These are phyloP conservation scores for Entomophthora muscae DNA, from an alignment of 371 early-diverging fungal genomes.

Conservation along the genomic window DNA sequence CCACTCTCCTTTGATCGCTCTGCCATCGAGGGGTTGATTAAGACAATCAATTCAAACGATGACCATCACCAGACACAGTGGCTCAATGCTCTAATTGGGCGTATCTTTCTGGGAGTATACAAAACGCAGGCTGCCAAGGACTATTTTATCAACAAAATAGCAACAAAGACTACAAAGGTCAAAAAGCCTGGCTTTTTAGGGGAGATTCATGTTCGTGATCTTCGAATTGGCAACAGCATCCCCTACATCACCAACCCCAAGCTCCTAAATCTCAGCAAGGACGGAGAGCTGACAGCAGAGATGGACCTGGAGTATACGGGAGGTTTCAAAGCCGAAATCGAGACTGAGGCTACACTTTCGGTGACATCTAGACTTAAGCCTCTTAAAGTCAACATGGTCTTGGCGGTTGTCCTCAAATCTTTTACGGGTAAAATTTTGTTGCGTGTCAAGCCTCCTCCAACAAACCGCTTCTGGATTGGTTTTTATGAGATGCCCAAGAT, in stretches of 20 bases:
- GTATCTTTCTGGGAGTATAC: slow-evolving; percentile 51
- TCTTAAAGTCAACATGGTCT: slow-evolving; percentile 53
- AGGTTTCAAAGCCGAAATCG: slow-evolving; percentile 48
- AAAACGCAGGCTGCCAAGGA: slow-evolving; percentile 38
- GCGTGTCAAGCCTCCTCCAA: slow-evolving; percentile 66
- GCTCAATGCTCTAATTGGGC: slow-evolving; percentile 78
- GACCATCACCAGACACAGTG: slow-evolving; percentile 52
- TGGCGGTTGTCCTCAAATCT: slow-evolving; percentile 49
- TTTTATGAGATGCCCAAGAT: slow-evolving; percentile 66
- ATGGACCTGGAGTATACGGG: slow-evolving; percentile 63
- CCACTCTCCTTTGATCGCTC: slow-evolving; percentile 28
- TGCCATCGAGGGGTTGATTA: slow-evolving; percentile 32
- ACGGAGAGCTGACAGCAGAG: slow-evolving; percentile 56
- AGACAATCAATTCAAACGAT: slow-evolving; percentile 35
- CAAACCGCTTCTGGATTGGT: slow-evolving; percentile 79
- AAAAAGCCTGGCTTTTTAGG: slow-evolving; percentile 59
- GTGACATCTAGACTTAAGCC: slow-evolving; percentile 33
- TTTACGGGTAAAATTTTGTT: slow-evolving; percentile 56
- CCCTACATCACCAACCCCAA: slow-evolving; percentile 65
- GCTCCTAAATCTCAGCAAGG: slow-evolving; percentile 36
- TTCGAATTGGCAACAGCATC: slow-evolving; percentile 56
- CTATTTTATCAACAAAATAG: slow-evolving; percentile 41
- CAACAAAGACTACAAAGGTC: slow-evolving; percentile 40
- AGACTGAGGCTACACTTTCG: slow-evolving; percentile 34
- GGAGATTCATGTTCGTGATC: slow-evolving; percentile 57